Evolutionary conservation across 2,329 filamentous ascomycete genomes (phyloP), one percentile per base, ranked within the genome.

Genomic region (Fusarium burgessii): DNA sequence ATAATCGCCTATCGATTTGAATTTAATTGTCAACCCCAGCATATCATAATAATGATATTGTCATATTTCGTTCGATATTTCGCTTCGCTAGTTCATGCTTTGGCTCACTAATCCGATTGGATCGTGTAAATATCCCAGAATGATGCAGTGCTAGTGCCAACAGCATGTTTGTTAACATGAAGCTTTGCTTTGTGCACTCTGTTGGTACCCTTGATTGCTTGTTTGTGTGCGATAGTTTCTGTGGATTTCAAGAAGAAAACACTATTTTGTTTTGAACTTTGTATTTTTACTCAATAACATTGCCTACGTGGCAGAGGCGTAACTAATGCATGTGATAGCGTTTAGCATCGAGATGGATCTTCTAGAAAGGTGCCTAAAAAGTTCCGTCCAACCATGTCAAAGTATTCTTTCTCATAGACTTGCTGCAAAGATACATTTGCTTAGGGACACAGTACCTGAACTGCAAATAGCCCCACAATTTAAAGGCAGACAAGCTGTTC

Each of bases 281-380:
- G 23, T 43, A 25, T 42, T 49, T 51, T 29, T 51, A 25, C 18
- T 38, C 20, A 23, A 38, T 35, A 17, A 57, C n/a, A 43, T 59
- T 41, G 49, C 43, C 55, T 67, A 59, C 62, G 56, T 50, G 62
- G 43, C 56, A 50, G 38, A 41, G 55, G 41, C 36, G 27, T 33
- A 49, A 45, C 23, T 49, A 62, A 62, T 67, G 64, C 64, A 67
- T 67, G 64, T 67, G 62, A 67, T 67, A 27, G 17, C 23, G 45
- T 41, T 57, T 36, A 43, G 43, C 25, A 29, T 50, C 15, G 23
- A 47, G 29, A 35, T 55, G 47, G 42, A 55, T 41, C 32, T 67
- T 67, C 55, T 62, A 67, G 62, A 67, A 67, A 23, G n/a, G 23
- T 33, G 8, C n/a, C 41, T 27, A 35, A 29, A 18, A 47, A 42